Base-by-base conservation (phyloP, 2,329 filamentous ascomycete genomes). In the Bipolaris victoriae region DNA sequence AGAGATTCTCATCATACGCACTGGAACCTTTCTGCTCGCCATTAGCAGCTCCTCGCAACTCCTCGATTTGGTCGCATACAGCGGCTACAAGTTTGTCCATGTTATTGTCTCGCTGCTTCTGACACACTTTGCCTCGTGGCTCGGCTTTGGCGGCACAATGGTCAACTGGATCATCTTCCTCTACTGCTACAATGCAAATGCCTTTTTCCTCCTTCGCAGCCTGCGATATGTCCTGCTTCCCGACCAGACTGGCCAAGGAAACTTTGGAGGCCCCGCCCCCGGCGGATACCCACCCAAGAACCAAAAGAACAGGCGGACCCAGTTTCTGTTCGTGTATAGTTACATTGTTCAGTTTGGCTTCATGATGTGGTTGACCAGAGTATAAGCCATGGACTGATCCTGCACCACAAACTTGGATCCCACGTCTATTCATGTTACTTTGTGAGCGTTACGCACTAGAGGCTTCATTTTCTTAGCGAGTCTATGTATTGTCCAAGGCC, bases 1-100 rank as follows among this genome's bases (percentile, higher is more conserved):
- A 52, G 95, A 99, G 79, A 94, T 99, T 48, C 73, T 95, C n/a
- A 87, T 91, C 36, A 81, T 99, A 64, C 96, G 97, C 79, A 82
- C 97, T 24, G 95, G 94, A 50, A 96, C 91, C 76, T 99, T 98
- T 74, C 87, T 99, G 52, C 80, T 99, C 49, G 92, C 87, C 79
- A 98, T 99, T 77, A 96, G 88, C 68, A 96, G 95, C 74, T 91
- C 96, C 66, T 95, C 90, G 15, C 95, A 98, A 75, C 85, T 98
- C 50, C 86, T 98, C 57, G 95, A 99, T 70, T 80, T 99, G 49
- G 89, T 99, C 52, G 96, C 96, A 5, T 99, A 99, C 79, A 94
- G 90, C 2, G 96, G 96, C 18, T 99, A 99, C 81, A 99, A 99
- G 78, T 99, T 99, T 72, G 94, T 99, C 26, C 95, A 94, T 31